Evolutionary conservation across 139 green algal genomes (phyloP).

Genomic region (Closterium sp.): DNA sequence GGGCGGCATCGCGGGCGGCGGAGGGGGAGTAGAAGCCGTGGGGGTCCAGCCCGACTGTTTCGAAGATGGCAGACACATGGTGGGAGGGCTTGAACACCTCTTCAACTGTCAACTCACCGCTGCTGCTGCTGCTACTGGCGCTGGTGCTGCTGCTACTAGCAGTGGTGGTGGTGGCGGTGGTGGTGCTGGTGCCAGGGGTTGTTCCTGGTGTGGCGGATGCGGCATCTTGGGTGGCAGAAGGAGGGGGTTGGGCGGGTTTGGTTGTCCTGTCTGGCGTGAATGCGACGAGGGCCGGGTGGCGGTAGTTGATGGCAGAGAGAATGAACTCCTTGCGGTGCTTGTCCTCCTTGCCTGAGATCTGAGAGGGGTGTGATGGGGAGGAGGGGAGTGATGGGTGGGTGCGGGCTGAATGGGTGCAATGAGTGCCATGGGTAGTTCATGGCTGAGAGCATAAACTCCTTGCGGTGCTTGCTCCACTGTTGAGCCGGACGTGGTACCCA

Average conservation of each 20-base stretch:
- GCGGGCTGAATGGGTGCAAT: neutral
- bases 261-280: constrained; percentile 23
- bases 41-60: constrained; percentile 22
- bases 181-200: constrained; percentile 4
- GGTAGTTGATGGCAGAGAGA: constrained; percentile 21
- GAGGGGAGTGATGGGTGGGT: neutral
- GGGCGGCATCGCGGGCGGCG: constrained; percentile 9
- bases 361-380: neutral
- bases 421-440: constrained; percentile 14
- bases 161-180: neutral
- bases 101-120: constrained; percentile 21
- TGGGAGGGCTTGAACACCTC: constrained; percentile 36
- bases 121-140: neutral
- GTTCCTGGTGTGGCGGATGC: neutral
- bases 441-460: constrained; percentile 30
- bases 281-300: constrained; percentile 22
- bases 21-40: constrained; percentile 10
- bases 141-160: neutral
- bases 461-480: constrained; percentile 51
- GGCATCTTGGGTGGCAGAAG: neutral
- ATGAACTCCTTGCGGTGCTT: constrained; percentile 51
- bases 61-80: constrained; percentile 36
- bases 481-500: too few species aligned
- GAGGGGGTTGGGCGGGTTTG: neutral
- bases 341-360: constrained; percentile 45